These are phyloP conservation scores for Kwoniella sp. DNA, from an alignment of 768 basidiomycete species.

Conservation along the genomic window DNA sequence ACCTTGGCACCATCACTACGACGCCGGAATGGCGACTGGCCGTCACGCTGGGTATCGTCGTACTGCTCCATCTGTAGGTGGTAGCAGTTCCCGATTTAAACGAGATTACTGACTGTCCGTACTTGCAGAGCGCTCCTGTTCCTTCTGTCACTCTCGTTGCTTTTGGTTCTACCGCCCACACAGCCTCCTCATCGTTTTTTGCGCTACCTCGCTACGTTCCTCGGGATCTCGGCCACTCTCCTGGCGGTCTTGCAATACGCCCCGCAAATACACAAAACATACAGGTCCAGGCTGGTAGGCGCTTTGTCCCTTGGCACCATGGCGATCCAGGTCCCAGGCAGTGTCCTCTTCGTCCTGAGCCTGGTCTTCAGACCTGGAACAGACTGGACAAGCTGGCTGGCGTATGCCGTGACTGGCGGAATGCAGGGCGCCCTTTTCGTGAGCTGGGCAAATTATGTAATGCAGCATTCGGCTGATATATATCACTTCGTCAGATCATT, in stretches of 20 bases:
- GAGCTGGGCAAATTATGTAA: slow-evolving; percentile 1
- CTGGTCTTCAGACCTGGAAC: slow-evolving; percentile 47
- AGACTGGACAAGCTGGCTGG: slow-evolving; percentile 51
- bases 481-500: slow-evolving; percentile 54
- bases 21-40: slow-evolving; percentile 75
- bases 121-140: slow-evolving; percentile 6
- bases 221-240: slow-evolving; percentile 73
- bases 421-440: slow-evolving; percentile 75
- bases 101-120: not conserved
- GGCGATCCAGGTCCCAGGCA: slow-evolving; percentile 88
- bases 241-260: slow-evolving; percentile 81
- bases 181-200: slow-evolving; percentile 48
- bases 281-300: slow-evolving; percentile 72
- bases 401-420: slow-evolving; percentile 58
- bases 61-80: slow-evolving; percentile 65
- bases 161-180: slow-evolving; percentile 53
- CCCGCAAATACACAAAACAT: slow-evolving; percentile 81
- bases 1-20: slow-evolving; percentile 50
- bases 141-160: slow-evolving; percentile 62
- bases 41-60: slow-evolving; percentile 66
- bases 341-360: slow-evolving; percentile 73
- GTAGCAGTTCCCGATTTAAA: not conserved
- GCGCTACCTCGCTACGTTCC: slow-evolving; percentile 73
- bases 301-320: slow-evolving; percentile 93
- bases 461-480: not conserved